Base-by-base conservation (phyloP, 495 filamentous ascomycete species). In the Alectoria sarmentosa region DNA sequence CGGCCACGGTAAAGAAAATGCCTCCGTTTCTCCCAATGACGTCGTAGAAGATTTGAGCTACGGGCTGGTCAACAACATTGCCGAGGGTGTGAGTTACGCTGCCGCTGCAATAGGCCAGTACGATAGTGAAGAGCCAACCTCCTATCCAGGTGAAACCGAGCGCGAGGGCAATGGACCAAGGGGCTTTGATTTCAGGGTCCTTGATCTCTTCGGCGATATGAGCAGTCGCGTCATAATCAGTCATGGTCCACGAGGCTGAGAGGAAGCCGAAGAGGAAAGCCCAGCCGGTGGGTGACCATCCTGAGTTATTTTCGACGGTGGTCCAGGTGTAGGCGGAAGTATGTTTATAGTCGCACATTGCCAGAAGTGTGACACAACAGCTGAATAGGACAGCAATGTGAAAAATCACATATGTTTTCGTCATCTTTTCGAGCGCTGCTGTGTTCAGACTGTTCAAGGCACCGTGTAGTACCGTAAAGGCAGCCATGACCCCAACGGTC, bases 201-300 rank as follows among this genome's bases (percentile, higher is more conserved):
- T 75, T 78, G 59, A 86, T 85, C 69, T 88, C 85, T 72, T 88
- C 85, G 26, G 84, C 79, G 59, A 86, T 86, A 61, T 84, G 83
- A 4, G 82, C 81, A 15, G 82, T 84, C 7, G 82, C 82, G 70
- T 85, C 83, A 66, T 84, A 81, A 17, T 71, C 67, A 6, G 82
- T 86, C 81, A 84, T 85, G 49, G 83, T 86, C 85, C 87, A 90
- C 0, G 83, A 83, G 34, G 87, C 86, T 13, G 83, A 84, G 30
- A 90, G 73, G 70, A 88, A 88, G 28, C 87, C 87, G 65, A 90
- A 87, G 38, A 90, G 70, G 70, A 86, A 88, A n/a, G 82, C 83
- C 69, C 86, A 88, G 9, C 86, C 87, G 30, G 78, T 76, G 10
- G 83, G 86, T 0, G 64, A 79, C 87, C 87, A 90, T 17, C 86